A percentile compares a stretch with the other conserved stretches of the same genome.
These are phyloP conservation scores for Apiospora hydei DNA, from an alignment of 2,329 filamentous ascomycete species.

Conservation along the genomic window DNA sequence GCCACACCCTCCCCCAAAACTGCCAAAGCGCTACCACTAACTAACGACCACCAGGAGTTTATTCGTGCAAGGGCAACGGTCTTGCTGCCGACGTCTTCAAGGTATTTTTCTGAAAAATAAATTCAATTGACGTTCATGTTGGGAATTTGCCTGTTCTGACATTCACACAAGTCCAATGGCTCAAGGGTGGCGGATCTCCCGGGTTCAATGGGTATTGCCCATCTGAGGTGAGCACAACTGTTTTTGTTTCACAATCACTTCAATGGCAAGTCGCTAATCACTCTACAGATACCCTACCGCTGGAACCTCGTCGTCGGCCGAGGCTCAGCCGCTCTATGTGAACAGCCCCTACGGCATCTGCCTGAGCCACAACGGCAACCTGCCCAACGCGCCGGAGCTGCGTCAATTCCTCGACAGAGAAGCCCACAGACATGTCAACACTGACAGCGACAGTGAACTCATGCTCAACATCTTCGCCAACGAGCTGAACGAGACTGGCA, in stretches of 20 bases:
- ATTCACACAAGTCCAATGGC: background rate
- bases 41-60: background rate
- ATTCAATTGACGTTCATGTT: slow-evolving; percentile 61
- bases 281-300: slow-evolving; percentile 55
- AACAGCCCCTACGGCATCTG: slow-evolving; percentile 78
- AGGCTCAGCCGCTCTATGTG: slow-evolving; percentile 83
- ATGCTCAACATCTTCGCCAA: slow-evolving; percentile 74
- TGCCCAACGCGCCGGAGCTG: slow-evolving; percentile 76
- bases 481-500: slow-evolving; percentile 83
- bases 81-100: slow-evolving; percentile 79
- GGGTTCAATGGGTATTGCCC: slow-evolving; percentile 21
- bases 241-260: background rate
- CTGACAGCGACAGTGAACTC: slow-evolving; percentile 34
- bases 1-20: background rate
- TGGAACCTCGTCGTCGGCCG: slow-evolving; percentile 73
- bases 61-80: slow-evolving; percentile 79
- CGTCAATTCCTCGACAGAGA: slow-evolving; percentile 58
- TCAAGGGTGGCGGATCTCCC: slow-evolving; percentile 9
- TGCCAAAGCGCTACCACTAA: background rate
- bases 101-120: background rate
- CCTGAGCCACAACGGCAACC: slow-evolving; percentile 75
- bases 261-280: background rate
- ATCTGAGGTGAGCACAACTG: slow-evolving; percentile 14
- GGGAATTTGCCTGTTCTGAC: background rate
- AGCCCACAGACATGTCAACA: slow-evolving; percentile 70